A percentile compares a stretch with the other conserved stretches of the same genome.
Conservation (phyloP, 352 stramenopile species). For the Pythium folliculosum region DNA sequence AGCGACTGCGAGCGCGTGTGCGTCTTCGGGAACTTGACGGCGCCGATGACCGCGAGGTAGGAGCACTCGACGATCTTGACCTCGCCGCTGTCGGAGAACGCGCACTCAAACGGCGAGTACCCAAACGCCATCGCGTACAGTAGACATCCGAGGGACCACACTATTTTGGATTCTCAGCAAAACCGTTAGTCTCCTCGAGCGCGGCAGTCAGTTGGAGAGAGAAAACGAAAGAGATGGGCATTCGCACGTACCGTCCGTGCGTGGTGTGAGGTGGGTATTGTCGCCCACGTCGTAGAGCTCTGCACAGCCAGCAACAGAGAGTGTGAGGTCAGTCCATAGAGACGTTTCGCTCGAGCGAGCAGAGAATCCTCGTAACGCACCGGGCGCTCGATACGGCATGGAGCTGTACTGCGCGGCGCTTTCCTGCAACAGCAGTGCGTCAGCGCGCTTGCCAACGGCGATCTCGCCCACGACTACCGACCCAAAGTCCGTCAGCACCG, state of each 20-base stretch:
- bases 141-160: constrained; percentile 90
- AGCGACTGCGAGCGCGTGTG: constrained; percentile 58
- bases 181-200: not conserved
- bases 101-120: constrained; percentile 89
- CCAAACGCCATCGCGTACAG: constrained; percentile 89
- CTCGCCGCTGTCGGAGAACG: constrained; percentile 71
- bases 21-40: constrained; percentile 73
- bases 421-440: constrained; percentile 86
- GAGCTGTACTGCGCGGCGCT: constrained; percentile 82
- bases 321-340: too few species aligned
- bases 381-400: constrained; percentile 86
- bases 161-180: constrained; percentile 22
- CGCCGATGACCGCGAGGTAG: constrained; percentile 85
- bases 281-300: constrained; percentile 89
- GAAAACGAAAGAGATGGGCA: not conserved
- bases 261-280: constrained; percentile 62
- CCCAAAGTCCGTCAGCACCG: constrained; percentile 89
- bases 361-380: constrained; percentile 27
- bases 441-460: constrained; percentile 62
- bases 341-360: not conserved
- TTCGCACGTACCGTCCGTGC: constrained; percentile 56
- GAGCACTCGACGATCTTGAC: constrained; percentile 82
- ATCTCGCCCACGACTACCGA: constrained; percentile 69
- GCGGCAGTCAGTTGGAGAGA: too few species aligned
- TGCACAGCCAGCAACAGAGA: constrained; percentile 10